phyloP scores from a whole-genome alignment of 192 early-diverging fungal species.

The Coemansia sp. region DNA sequence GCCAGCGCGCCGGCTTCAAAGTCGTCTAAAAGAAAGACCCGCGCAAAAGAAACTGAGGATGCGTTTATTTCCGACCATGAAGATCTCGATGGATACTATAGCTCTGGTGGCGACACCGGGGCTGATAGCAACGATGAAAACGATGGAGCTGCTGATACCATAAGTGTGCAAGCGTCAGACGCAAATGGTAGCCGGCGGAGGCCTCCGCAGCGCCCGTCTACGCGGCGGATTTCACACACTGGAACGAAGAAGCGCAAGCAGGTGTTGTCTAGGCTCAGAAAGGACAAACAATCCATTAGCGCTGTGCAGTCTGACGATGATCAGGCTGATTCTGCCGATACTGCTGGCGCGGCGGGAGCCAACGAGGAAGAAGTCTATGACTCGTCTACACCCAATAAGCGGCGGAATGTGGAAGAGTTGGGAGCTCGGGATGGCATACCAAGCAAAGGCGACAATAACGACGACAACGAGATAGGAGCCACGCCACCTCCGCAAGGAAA shows the following conservation, averaged over 20 bases:
- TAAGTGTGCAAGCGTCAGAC: not conserved
- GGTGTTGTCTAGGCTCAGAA: not conserved
- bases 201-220: not conserved
- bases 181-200: not conserved
- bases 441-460: not conserved
- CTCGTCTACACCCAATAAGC: not conserved
- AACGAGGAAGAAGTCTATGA: not conserved
- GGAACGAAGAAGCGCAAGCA: not conserved
- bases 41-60: not conserved
- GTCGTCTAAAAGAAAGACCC: not conserved
- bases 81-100: conserved; percentile 4
- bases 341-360: not conserved
- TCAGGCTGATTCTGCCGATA: not conserved
- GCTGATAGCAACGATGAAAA: conserved; percentile 1
- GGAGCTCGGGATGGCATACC: not conserved
- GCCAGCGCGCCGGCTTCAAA: not conserved
- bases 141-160: not conserved
- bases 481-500: not conserved
- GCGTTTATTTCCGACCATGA: conserved; percentile 17
- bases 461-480: not conserved
- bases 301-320: not conserved
- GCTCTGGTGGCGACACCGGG: not conserved
- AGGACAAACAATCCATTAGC: not conserved
- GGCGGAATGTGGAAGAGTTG: not conserved
- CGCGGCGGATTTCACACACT: not conserved